These are phyloP conservation scores for Rutidosis leptorrhynchoides DNA, from an alignment of 129 eudicot genomes.

Conservation along the genomic window DNA sequence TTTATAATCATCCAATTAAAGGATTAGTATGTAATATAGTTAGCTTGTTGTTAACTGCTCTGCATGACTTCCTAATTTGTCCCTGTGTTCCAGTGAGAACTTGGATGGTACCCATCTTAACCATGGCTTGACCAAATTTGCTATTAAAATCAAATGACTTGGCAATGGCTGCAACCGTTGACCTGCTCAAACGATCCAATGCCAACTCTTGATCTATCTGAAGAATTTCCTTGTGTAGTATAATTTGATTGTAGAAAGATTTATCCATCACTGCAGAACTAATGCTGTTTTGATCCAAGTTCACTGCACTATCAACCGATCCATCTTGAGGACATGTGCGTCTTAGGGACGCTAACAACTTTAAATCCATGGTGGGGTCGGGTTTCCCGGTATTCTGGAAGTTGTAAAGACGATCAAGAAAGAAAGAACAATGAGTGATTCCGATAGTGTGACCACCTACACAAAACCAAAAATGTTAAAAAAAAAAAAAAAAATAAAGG, in stretches of 20 bases:
- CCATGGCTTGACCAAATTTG: slow-evolving; percentile 45
- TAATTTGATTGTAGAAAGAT: slow-evolving; percentile 45
- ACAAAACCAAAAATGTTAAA: neutral
- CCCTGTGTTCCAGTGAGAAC: slow-evolving; percentile 47
- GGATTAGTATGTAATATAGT: neutral
- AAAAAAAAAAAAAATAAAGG: neutral
- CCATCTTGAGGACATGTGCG: slow-evolving; percentile 40
- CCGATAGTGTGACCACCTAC: slow-evolving; percentile 77
- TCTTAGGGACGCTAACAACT: slow-evolving; percentile 22
- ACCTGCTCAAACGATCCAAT: slow-evolving; percentile 27
- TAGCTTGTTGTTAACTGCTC: slow-evolving; percentile 29
- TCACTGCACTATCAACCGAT: slow-evolving; percentile 24
- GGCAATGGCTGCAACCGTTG: slow-evolving; percentile 29
- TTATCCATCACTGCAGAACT: slow-evolving; percentile 47
- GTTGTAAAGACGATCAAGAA: slow-evolving; percentile 62
- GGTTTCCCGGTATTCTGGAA: slow-evolving; percentile 50
- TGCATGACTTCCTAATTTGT: slow-evolving; percentile 42
- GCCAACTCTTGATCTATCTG: slow-evolving; percentile 53
- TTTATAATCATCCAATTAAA: neutral
- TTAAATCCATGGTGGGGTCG: slow-evolving; percentile 48
- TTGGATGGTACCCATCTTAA: slow-evolving; percentile 39
- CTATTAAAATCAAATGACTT: slow-evolving; percentile 28
- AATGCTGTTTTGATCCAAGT: slow-evolving; percentile 47
- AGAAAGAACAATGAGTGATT: slow-evolving; percentile 46
- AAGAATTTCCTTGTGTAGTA: slow-evolving; percentile 40